Percentiles rank a stretch among this genome's conserved stretches.
These are phyloP conservation scores for Dichomitus squalens DNA, from an alignment of 1,284 basidiomycete species.

Conservation along the genomic window DNA sequence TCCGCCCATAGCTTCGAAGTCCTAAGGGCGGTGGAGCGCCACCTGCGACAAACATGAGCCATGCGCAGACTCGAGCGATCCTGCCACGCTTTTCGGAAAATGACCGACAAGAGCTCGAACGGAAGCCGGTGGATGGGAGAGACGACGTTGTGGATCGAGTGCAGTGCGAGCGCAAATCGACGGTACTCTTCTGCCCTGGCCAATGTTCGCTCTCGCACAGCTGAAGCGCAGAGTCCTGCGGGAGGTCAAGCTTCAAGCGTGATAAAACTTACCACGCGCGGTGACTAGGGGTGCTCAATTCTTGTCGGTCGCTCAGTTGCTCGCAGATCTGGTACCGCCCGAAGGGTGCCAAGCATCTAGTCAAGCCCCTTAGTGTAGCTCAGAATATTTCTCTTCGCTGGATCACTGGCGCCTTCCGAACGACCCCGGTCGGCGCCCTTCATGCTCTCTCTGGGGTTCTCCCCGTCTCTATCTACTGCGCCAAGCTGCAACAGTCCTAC, in stretches of 20 bases:
- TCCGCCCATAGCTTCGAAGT: too few species aligned
- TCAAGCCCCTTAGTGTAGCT: conserved; percentile 2
- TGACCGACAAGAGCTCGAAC: neutral
- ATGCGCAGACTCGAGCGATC: neutral
- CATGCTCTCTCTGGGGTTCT: neutral
- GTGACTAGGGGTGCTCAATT: too few species aligned
- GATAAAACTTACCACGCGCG: too few species aligned
- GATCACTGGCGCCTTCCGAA: conserved; percentile 22
- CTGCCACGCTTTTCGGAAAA: neutral
- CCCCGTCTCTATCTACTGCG: neutral
- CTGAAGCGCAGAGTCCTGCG: too few species aligned
- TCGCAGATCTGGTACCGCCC: conserved; percentile 4
- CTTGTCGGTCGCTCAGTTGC: too few species aligned
- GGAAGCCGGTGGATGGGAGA: conserved; percentile 1
- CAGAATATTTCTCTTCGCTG: conserved; percentile 16
- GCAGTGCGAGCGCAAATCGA: too few species aligned
- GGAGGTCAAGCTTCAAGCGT: too few species aligned
- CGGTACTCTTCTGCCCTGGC: too few species aligned
- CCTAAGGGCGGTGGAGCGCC: too few species aligned
- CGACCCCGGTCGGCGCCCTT: conserved; percentile 9
- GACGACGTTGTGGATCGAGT: neutral
- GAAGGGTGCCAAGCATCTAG: conserved; percentile 2
- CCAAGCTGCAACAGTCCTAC: neutral
- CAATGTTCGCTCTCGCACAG: too few species aligned
- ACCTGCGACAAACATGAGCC: too few species aligned